Evolutionary conservation across 768 basidiomycete species (phyloP).

Genomic region (Boletus pseudopeckii): DNA sequence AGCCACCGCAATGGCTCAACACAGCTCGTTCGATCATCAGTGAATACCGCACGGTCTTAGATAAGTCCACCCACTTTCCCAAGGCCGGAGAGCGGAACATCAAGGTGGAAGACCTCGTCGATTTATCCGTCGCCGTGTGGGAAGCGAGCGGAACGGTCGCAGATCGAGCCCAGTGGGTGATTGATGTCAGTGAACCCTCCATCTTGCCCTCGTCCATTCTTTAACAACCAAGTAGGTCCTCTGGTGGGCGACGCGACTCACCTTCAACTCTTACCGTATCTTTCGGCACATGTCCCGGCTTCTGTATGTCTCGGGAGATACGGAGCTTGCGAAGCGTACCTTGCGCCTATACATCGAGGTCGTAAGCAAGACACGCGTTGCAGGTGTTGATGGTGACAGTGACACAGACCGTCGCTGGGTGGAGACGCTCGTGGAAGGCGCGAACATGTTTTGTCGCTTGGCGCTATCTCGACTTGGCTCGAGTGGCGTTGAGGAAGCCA

Average conservation of each 20-base stretch:
- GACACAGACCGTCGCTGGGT: constrained; percentile 76
- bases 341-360: constrained; percentile 81
- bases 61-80: constrained; percentile 71
- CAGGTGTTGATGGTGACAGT: constrained; percentile 40
- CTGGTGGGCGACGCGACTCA: constrained; percentile 92
- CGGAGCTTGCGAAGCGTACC: constrained; percentile 64
- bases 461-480: constrained; percentile 33
- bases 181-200: constrained; percentile 57
- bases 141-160: constrained; percentile 65
- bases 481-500: constrained; percentile 55
- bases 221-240: constrained; percentile 52
- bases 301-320: constrained; percentile 58
- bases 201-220: not conserved
- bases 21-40: constrained; percentile 64
- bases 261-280: constrained; percentile 87
- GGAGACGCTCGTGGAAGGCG: constrained; percentile 71
- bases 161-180: constrained; percentile 69
- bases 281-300: constrained; percentile 83
- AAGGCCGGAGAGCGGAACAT: constrained; percentile 74
- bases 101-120: constrained; percentile 80
- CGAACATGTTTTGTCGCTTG: constrained; percentile 67
- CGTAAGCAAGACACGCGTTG: constrained; percentile 75
- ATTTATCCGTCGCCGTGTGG: constrained; percentile 79
- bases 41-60: constrained; percentile 68
- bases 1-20: constrained; percentile 55